phyloP scores from a whole-genome alignment of 208 protist genomes.

The Porcisia hertigi region DNA sequence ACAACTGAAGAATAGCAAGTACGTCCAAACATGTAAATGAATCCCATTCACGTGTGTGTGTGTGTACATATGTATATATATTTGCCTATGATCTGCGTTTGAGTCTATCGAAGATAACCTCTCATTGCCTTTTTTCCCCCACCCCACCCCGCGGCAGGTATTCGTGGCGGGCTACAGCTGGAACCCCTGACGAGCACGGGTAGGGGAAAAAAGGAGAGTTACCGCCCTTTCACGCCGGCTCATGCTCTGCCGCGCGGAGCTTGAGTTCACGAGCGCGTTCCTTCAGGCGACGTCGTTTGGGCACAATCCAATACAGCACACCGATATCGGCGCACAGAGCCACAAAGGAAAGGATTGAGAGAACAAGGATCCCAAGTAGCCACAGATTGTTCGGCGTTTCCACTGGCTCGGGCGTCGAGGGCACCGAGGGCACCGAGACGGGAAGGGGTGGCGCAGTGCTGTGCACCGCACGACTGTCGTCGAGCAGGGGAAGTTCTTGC shows the following conservation, averaged over 20 bases:
- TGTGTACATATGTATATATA: too few relatives aligned
- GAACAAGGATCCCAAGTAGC: background rate
- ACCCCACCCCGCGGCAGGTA: too few relatives aligned
- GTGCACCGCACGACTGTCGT: background rate
- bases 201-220: background rate
- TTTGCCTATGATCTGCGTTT: too few relatives aligned
- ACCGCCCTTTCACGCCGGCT: background rate
- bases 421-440: too few relatives aligned
- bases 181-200: background rate
- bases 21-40: too few relatives aligned
- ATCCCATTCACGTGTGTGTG: too few relatives aligned
- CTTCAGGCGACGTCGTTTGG: constrained; percentile 3
- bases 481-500: background rate
- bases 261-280: background rate
- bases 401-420: background rate
- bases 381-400: background rate
- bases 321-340: background rate
- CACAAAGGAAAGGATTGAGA: background rate
- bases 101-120: too few relatives aligned
- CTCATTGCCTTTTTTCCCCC: too few relatives aligned
- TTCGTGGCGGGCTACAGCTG: too few relatives aligned
- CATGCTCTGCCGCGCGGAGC: background rate
- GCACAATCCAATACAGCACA: background rate
- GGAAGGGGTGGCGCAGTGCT: too few relatives aligned
- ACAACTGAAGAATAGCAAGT: too few relatives aligned